Percentiles rank a stretch among this genome's conserved stretches.
These are phyloP conservation scores for Nakazawaea holstii DNA, from an alignment of 805 yeast species.

Conservation along the genomic window DNA sequence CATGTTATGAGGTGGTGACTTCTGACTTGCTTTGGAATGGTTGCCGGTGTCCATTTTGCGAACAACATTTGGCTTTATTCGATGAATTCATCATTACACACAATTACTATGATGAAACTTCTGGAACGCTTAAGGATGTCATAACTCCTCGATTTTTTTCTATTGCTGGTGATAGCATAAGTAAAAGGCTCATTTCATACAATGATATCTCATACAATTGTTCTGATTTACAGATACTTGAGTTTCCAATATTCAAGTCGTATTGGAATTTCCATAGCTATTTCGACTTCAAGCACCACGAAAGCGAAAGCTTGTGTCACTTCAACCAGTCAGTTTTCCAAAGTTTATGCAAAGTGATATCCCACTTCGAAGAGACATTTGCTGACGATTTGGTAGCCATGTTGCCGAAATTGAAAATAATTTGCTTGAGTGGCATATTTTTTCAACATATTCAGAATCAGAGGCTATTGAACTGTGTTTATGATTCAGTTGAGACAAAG, in stretches of 20 bases:
- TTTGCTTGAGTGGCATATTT: constrained; percentile 36
- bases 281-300: constrained; percentile 33
- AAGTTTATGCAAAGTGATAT: constrained; percentile 32
- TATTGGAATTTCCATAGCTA: constrained; percentile 48
- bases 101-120: constrained; percentile 44
- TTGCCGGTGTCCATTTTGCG: constrained; percentile 58
- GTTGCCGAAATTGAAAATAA: constrained; percentile 29
- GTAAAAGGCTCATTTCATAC: constrained; percentile 24
- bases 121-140: constrained; percentile 51
- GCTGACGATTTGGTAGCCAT: constrained; percentile 27
- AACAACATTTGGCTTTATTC: constrained; percentile 37
- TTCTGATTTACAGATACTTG: constrained; percentile 26
- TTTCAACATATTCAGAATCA: constrained; percentile 20
- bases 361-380: constrained; percentile 43
- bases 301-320: constrained; percentile 29
- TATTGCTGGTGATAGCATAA: constrained; percentile 39
- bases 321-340: constrained; percentile 39
- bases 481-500: constrained; percentile 11
- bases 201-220: constrained; percentile 19
- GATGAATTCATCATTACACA: constrained; percentile 64
- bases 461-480: constrained; percentile 16
- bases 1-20: constrained; percentile 67
- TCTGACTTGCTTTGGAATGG: constrained; percentile 77
- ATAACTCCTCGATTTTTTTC: constrained; percentile 54
- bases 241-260: constrained; percentile 26